Base-by-base conservation (phyloP, 1,139 yeast species). In the Lodderomyces pseudojiufengensis region DNA sequence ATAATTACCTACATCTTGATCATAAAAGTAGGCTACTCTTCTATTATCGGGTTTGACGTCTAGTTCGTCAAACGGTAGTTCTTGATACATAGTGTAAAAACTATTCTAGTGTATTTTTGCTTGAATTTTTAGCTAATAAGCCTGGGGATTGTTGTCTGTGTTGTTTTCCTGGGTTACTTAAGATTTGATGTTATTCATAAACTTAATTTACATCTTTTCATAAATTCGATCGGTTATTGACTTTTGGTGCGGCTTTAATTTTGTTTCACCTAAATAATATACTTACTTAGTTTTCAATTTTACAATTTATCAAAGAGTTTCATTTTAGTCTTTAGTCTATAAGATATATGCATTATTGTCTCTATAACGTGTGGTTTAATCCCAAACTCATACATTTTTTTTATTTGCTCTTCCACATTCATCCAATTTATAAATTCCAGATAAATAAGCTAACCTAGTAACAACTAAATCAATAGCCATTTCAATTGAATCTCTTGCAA, bases 401-500 rank as follows among this genome's bases (percentile, higher is more conserved):
- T 51, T 51, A 22, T 40, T 36, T 13, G 36, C 31, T 36, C 50
- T 48, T 3, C 57, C 59, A 42, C 61, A 55, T 38, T 63, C 61
- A 40, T 62, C 51, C 28, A 67, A 48, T 43, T 69, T 75, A 56
- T 90, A 92, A 34, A 94, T 74, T 12, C 97, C 97, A 42, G 88
- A 56, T 28, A 87, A 52, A 56, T 92, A 92, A 3, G 97, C 96
- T 60, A 88, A 61, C 51, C 98, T 73, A 36, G 95, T 92, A 25
- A 88, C 90, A 32, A 94, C 85, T 61, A 92, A 69, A 55, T 92
- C 98, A 37, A 86, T 76, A n/a, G 97, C 98, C 98, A 92, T 92
- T 41, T 75, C 80, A 40, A 92, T 78, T 38, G 95, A 82, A 59
- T 92, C 98, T 48, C 84, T 74, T 5, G 97, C 97, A 44, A 92